Evolutionary conservation across 1,139 yeast genomes (phyloP), one percentile per base, ranked within the genome.

Genomic region (Lodderomyces parapsilosis): DNA sequence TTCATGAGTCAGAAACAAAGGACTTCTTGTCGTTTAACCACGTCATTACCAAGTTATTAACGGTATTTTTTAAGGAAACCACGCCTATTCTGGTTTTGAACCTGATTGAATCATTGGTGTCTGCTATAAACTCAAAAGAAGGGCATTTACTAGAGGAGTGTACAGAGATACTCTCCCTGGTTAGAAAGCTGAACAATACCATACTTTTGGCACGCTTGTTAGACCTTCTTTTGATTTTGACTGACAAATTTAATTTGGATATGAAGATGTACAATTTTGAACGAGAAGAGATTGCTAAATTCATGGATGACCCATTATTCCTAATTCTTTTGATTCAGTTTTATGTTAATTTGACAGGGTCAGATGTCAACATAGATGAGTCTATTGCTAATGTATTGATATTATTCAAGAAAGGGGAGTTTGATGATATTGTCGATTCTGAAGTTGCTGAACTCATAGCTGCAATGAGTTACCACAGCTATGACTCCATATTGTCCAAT

Each of bases 311-410:
- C 46, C 62, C 65, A 1, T 52, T 66, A 24, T 57, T 60, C 25
- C 56, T 55, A 8, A 54, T 63, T 3, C 49, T 63, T 36, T 46
- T 61, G 9, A 52, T 66, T 9, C 63, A 60, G 36, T 69, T 63
- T 52, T 68, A 65, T 47, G 51, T 49, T 13, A 55, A 52, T 23
- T 43, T 65, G n/a, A 47, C 62, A 11, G 39, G 46, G 9, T 43
- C 34, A 34, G 42, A 35, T 42, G 13, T 45, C 30, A 14, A 41
- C 6, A 52, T 63, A 15, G 38, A 41, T 15, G 50, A 46, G 1
- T 46, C 57, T 1, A 44, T 62, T 15, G 33, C 42, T 8, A 52
- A 49, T 19, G 40, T 49, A 18, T 47, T 43, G 9, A 41, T 35
- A 6, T 32, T 43, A 9, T 62, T 37, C 51, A 46, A 36, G 7